Evolutionary conservation across 148 eudicot genomes (phyloP).

Genomic region (Silene latifolia): DNA sequence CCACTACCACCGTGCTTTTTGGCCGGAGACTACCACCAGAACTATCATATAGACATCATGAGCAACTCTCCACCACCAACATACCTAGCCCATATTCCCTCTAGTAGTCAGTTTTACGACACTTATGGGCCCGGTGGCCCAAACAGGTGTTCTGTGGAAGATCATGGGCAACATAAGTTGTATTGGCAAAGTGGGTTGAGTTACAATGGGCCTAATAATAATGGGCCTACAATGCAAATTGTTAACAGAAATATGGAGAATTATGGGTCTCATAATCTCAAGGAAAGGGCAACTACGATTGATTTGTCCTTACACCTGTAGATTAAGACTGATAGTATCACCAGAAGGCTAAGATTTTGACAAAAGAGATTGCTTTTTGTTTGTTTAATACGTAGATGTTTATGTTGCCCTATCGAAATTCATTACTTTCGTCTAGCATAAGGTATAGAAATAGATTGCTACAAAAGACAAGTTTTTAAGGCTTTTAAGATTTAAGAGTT

Average conservation of each 20-base stretch:
- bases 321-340: not conserved
- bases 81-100: slow-evolving; percentile 30
- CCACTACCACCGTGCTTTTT: slow-evolving; percentile 33
- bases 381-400: no score
- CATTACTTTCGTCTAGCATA: no score
- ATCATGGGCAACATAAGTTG: slow-evolving; percentile 33
- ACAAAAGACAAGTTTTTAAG: no score
- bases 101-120: slow-evolving; percentile 22
- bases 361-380: no score
- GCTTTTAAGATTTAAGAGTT: no score
- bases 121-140: slow-evolving; percentile 46
- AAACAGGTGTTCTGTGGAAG: slow-evolving; percentile 25
- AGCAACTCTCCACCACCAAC: slow-evolving; percentile 33
- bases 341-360: no score
- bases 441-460: no score
- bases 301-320: slow-evolving; percentile 78
- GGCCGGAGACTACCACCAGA: slow-evolving; percentile 36
- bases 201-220: slow-evolving; percentile 18
- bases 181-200: slow-evolving; percentile 40
- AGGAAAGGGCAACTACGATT: slow-evolving; percentile 47
- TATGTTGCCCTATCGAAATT: no score
- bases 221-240: slow-evolving; percentile 15
- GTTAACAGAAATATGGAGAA: not conserved
- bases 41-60: slow-evolving; percentile 33
- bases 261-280: not conserved